Conservation (phyloP, 2,329 filamentous ascomycete genomes). For the Fusarium buharicum region DNA sequence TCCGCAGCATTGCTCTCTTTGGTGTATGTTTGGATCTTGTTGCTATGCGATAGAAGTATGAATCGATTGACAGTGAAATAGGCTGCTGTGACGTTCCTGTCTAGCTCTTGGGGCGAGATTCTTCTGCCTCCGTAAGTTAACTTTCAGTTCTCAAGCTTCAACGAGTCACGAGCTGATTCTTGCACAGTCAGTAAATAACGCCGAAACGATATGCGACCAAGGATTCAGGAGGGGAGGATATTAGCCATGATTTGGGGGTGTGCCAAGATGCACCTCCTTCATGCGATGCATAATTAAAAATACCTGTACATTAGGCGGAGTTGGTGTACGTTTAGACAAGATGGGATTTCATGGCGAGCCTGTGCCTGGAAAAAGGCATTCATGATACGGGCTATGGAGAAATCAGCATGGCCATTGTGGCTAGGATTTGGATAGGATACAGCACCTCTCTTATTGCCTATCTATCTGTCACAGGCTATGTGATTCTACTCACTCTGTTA, state of each 20-base stretch:
- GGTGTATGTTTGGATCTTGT: constrained; percentile 62
- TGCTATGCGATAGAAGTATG: too few relatives aligned
- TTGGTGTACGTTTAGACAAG: constrained; percentile 45
- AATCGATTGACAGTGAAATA: constrained; percentile 47
- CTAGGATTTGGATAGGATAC: constrained; percentile 10
- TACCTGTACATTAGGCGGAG: constrained; percentile 45
- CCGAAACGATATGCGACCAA: constrained; percentile 17
- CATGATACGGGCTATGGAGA: constrained; percentile 34
- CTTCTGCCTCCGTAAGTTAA: constrained; percentile 70
- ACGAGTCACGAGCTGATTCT: constrained; percentile 17
- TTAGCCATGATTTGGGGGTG: constrained; percentile 3
- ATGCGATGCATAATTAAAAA: constrained; percentile 37
- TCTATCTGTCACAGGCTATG: too few relatives aligned
- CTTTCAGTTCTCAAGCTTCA: neutral
- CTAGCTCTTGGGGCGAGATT: constrained; percentile 74
- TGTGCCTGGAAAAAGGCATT: constrained; percentile 27
- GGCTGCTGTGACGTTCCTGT: constrained; percentile 73
- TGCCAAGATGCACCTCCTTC: neutral
- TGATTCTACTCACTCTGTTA: neutral
- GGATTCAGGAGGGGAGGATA: neutral
- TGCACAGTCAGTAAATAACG: constrained; percentile 42
- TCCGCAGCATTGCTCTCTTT: constrained; percentile 74
- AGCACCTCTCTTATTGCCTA: neutral
- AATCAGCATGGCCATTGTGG: constrained; percentile 30
- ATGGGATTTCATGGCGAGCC: constrained; percentile 24